phyloP scores from a whole-genome alignment of 345 rosid genomes.

The Psidium friedrichsthalianum region DNA sequence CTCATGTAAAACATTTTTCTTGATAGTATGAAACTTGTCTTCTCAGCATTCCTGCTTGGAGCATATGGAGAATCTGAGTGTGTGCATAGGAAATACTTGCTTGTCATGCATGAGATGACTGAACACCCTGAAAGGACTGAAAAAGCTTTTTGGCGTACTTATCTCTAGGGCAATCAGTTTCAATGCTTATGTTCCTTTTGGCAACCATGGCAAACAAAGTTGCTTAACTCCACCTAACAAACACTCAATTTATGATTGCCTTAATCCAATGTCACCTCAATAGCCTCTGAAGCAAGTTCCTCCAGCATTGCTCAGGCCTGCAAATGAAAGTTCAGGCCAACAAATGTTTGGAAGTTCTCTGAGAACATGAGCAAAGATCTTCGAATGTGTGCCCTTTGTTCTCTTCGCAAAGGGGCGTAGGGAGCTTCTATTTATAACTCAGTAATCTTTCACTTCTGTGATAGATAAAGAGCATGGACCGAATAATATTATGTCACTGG shows the following conservation, averaged over 20 bases:
- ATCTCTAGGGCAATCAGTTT: background rate
- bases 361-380: background rate
- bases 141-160: background rate
- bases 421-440: background rate
- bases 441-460: fast-evolving
- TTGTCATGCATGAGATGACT: background rate
- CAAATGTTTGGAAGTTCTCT: background rate
- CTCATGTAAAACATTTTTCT: background rate
- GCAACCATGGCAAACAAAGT: background rate
- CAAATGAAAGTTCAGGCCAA: background rate
- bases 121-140: background rate
- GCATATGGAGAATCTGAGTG: background rate
- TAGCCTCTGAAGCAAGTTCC: background rate
- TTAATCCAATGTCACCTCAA: background rate
- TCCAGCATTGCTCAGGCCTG: background rate
- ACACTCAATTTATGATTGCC: background rate
- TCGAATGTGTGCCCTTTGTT: background rate
- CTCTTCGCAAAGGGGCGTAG: background rate
- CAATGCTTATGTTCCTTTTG: background rate
- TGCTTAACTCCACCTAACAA: background rate
- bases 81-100: background rate
- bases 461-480: background rate
- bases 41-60: background rate
- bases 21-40: background rate
- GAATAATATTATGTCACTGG: background rate